Percentiles rank a stretch among this genome's conserved stretches.
These are phyloP conservation scores for Batrachochytrium dendrobatidis DNA, from an alignment of 371 early-diverging fungal species.

Conservation along the genomic window DNA sequence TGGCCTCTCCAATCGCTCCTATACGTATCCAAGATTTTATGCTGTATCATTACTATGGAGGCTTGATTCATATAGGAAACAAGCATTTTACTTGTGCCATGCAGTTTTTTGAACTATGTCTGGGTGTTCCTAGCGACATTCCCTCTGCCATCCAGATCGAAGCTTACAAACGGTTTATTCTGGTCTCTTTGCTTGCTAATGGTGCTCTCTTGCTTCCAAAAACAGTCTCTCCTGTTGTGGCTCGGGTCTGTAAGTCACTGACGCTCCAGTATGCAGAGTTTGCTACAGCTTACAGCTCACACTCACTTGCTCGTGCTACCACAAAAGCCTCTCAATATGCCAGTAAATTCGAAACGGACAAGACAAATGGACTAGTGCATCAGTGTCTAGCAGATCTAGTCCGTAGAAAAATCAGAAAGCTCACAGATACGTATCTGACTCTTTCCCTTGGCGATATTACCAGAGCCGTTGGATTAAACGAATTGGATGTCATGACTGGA, in stretches of 20 bases:
- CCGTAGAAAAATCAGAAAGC: constrained; percentile 55
- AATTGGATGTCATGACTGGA: background rate
- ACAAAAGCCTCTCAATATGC: constrained; percentile 29
- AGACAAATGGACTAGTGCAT: constrained; percentile 62
- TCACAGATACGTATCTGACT: constrained; percentile 71
- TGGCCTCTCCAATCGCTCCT: constrained; percentile 33
- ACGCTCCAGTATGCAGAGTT: constrained; percentile 49
- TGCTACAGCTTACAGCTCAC: constrained; percentile 50
- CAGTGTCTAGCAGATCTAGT: constrained; percentile 55
- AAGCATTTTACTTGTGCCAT: constrained; percentile 59
- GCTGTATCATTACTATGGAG: constrained; percentile 73
- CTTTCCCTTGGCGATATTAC: constrained; percentile 65
- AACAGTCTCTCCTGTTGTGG: constrained; percentile 36
- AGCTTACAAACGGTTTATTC: constrained; percentile 61
- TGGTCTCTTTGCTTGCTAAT: constrained; percentile 53
- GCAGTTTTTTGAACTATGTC: constrained; percentile 42
- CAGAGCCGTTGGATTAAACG: constrained; percentile 37
- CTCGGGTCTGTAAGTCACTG: constrained; percentile 41
- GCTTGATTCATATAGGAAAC: constrained; percentile 60
- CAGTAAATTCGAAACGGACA: constrained; percentile 37
- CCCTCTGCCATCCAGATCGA: constrained; percentile 71
- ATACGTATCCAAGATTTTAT: constrained; percentile 51
- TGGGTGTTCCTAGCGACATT: constrained; percentile 44
- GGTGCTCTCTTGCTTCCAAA: constrained; percentile 56
- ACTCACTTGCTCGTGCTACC: constrained; percentile 24